Evolutionary conservation across 2,329 filamentous ascomycete genomes (phyloP).

Genomic region (Cryphonectria parasitica): DNA sequence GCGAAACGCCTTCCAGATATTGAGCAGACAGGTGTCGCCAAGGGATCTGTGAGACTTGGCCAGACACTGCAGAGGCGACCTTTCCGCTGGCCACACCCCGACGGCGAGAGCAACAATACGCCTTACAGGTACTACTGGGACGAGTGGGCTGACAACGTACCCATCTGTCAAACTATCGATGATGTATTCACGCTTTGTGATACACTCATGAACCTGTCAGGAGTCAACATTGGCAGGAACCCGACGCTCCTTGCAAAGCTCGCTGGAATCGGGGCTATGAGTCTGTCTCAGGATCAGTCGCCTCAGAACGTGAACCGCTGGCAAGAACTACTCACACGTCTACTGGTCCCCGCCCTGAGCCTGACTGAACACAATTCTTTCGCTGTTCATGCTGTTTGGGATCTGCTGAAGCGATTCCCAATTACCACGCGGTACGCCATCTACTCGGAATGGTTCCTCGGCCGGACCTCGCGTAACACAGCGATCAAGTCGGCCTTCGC

Average conservation of each 20-base stretch:
- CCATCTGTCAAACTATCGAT: conserved; percentile 85
- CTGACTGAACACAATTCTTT: conserved; percentile 83
- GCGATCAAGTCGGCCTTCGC: conserved; percentile 81
- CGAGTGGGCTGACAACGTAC: conserved; percentile 93
- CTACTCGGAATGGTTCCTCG: conserved; percentile 91
- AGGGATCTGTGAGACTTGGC: conserved; percentile 68
- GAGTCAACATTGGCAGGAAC: conserved; percentile 88
- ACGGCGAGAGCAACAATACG: conserved; percentile 77
- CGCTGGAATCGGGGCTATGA: conserved; percentile 81
- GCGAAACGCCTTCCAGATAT: conserved; percentile 49
- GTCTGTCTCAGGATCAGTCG: conserved; percentile 71
- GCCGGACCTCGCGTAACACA: conserved; percentile 74
- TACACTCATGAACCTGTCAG: conserved; percentile 82
- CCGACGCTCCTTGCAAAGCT: conserved; percentile 77
- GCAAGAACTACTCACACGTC: conserved; percentile 80
- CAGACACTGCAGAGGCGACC: conserved; percentile 66
- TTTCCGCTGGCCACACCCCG: conserved; percentile 82
- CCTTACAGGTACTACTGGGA: conserved; percentile 96
- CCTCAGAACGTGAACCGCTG: conserved; percentile 75
- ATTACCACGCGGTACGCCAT: conserved; percentile 79
- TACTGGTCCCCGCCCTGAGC: conserved; percentile 87
- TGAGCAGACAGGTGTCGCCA: conserved; percentile 70
- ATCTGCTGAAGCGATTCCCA: conserved; percentile 78
- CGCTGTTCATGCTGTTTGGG: conserved; percentile 84
- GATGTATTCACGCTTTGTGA: conserved; percentile 87